Evolutionary conservation across 1,284 basidiomycete species (phyloP).

Genomic region (Ustilago cynodontis): DNA sequence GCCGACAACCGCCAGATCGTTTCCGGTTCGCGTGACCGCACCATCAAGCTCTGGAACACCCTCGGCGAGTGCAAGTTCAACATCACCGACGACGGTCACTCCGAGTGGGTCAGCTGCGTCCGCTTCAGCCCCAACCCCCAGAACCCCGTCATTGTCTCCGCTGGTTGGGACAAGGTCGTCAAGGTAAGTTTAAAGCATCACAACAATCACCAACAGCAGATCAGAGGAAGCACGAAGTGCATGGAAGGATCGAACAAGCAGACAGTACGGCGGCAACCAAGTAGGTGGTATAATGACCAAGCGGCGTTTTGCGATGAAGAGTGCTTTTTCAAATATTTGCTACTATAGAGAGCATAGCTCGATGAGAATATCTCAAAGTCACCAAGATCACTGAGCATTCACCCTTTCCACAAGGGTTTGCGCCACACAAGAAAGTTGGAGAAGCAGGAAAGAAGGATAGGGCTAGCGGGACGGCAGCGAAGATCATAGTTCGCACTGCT

Average conservation of each 20-base stretch:
- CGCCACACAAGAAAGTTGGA: conserved; percentile 12
- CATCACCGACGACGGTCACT: conserved; percentile 95
- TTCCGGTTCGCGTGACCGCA: conserved; percentile 94
- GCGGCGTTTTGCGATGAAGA: conserved; percentile 69
- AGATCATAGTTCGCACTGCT: too few relatives aligned
- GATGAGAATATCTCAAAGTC: conserved; percentile 78
- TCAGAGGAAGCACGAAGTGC: conserved; percentile 58
- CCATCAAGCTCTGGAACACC: conserved; percentile 99
- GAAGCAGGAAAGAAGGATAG: not conserved
- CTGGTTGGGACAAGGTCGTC: conserved; percentile 99
- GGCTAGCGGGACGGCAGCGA: not conserved
- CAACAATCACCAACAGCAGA: not conserved
- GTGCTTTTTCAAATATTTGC: conserved; percentile 77
- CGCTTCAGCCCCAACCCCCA: conserved; percentile 98
- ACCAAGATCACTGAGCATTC: conserved; percentile 81
- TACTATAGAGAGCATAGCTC: conserved; percentile 80
- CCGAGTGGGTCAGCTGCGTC: conserved; percentile 91
- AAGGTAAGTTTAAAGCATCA: conserved; percentile 79
- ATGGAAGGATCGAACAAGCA: conserved; percentile 4
- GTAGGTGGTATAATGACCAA: not conserved
- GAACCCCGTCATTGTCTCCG: conserved; percentile 99
- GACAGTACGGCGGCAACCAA: not conserved
- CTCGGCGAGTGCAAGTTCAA: conserved; percentile 99
- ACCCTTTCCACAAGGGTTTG: conserved; percentile 6
- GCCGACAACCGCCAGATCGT: conserved; percentile 83